A percentile compares a stretch with the other conserved stretches of the same genome.
These are phyloP conservation scores for Phytophthora sp. DNA, from an alignment of 352 stramenopile species.

Conservation along the genomic window DNA sequence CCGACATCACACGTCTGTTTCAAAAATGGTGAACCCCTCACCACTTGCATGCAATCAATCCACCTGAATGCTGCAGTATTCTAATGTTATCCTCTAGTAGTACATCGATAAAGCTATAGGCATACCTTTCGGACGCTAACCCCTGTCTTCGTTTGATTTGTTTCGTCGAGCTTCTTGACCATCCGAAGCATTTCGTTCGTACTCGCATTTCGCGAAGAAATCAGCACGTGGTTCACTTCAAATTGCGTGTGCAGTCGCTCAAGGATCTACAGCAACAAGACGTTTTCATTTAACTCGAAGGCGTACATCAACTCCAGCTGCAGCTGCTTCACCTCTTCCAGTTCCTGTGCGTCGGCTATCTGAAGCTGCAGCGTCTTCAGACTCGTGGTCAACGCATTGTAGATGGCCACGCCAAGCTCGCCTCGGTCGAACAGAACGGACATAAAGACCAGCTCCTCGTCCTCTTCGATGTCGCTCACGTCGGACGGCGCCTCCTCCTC, in stretches of 20 bases:
- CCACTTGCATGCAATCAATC: too few species aligned
- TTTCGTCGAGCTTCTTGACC: slow-evolving; percentile 65
- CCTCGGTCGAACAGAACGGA: slow-evolving; percentile 71
- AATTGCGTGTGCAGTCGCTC: slow-evolving; percentile 77
- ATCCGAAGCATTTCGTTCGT: slow-evolving; percentile 67
- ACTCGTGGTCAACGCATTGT: slow-evolving; percentile 67
- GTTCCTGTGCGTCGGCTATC: slow-evolving; percentile 42
- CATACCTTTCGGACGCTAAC: slow-evolving; percentile 75
- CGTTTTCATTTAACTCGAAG: too few species aligned
- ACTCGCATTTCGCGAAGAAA: slow-evolving; percentile 75
- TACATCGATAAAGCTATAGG: neutral
- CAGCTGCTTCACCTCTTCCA: slow-evolving; percentile 49
- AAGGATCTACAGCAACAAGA: slow-evolving; percentile 38
- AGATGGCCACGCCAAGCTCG: slow-evolving; percentile 76
- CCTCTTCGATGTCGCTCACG: slow-evolving; percentile 37
- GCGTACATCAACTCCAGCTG: neutral
- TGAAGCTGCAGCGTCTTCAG: slow-evolving; percentile 68
- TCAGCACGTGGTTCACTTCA: slow-evolving; percentile 63
- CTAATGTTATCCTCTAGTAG: too few species aligned
- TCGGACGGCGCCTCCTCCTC: slow-evolving; percentile 12
- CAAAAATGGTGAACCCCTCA: too few species aligned
- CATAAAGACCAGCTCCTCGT: slow-evolving; percentile 74
- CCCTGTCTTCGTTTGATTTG: slow-evolving; percentile 46
- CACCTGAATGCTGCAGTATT: slow-evolving; percentile 51
- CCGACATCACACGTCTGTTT: neutral